These are phyloP conservation scores for Syncephalastrum racemosum DNA, from an alignment of 371 early-diverging fungal species.

Conservation along the genomic window DNA sequence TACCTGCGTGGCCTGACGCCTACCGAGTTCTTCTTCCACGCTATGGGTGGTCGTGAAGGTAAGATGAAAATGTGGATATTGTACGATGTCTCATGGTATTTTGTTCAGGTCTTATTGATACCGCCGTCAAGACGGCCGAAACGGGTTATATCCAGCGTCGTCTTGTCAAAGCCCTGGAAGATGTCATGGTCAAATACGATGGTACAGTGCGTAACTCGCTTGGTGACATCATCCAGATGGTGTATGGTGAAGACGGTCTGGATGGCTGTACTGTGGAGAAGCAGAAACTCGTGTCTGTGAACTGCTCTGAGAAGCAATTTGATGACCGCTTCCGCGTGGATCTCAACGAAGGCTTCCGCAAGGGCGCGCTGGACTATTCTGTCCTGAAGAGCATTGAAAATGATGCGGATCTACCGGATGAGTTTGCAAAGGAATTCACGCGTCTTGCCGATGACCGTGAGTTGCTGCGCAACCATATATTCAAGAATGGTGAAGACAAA, in stretches of 20 bases:
- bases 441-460: conserved; percentile 77
- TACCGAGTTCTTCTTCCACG: conserved; percentile 99
- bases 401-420: conserved; percentile 65
- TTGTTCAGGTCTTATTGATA: conserved; percentile 83
- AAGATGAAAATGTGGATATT: conserved; percentile 29
- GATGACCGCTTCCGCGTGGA: conserved; percentile 81
- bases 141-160: conserved; percentile 99
- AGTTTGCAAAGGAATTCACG: conserved; percentile 81
- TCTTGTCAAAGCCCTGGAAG: conserved; percentile 98
- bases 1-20: conserved; percentile 98
- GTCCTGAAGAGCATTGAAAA: conserved; percentile 68
- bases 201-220: conserved; percentile 96
- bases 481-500: conserved; percentile 70
- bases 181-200: conserved; percentile 98
- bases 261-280: conserved; percentile 93
- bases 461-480: conserved; percentile 74
- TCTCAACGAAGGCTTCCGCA: conserved; percentile 67
- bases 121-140: conserved; percentile 99
- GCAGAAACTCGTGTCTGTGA: conserved; percentile 75
- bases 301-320: conserved; percentile 69
- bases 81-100: conserved; percentile 1
- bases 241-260: conserved; percentile 99
- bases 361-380: conserved; percentile 65
- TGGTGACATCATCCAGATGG: conserved; percentile 94
- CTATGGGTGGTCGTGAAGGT: conserved; percentile 99